Percentiles rank a stretch among this genome's conserved stretches.
phyloP scores from a whole-genome alignment of 768 basidiomycete species.

The Tylopilus sp. region DNA sequence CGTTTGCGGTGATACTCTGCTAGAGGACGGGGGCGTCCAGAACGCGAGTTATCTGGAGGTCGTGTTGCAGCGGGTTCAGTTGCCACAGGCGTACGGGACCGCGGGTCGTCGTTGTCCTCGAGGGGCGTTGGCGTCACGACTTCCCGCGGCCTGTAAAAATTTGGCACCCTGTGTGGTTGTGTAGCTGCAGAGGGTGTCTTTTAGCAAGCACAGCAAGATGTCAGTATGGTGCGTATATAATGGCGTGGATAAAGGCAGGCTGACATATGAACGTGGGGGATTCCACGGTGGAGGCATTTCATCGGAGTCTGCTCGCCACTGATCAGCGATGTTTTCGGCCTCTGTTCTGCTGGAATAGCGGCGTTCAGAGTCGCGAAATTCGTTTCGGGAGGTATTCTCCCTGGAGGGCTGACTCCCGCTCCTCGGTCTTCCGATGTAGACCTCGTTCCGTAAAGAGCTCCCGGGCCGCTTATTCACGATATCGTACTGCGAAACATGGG shows the following conservation, averaged over 20 bases:
- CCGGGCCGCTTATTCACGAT: conserved; percentile 24
- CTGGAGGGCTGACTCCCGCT: conserved; percentile 26
- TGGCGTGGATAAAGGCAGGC: conserved; percentile 2
- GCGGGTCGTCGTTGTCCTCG: conserved; percentile 17
- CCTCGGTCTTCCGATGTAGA: conserved; percentile 16
- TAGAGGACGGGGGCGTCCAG: conserved; percentile 16
- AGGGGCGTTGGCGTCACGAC: conserved; percentile 25
- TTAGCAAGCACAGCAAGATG: neutral
- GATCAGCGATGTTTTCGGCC: conserved; percentile 25
- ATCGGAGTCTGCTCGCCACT: conserved; percentile 32
- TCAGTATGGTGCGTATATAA: conserved; percentile 4
- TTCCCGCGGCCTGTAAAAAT: conserved; percentile 32
- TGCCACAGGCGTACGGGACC: conserved; percentile 14
- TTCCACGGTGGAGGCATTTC: conserved; percentile 11
- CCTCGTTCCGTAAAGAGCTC: conserved; percentile 27
- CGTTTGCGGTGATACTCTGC: conserved; percentile 24
- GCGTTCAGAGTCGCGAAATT: conserved; percentile 13
- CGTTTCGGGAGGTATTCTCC: conserved; percentile 15
- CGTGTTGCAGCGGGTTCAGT: conserved; percentile 4
- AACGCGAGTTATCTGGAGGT: neutral
- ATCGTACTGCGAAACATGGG: conserved; percentile 31
- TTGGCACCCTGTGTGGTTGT: conserved; percentile 9
- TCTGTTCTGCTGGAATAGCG: conserved; percentile 22
- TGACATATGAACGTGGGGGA: conserved; percentile 20
- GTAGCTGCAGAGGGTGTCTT: conserved; percentile 18